Evolutionary conservation across 2,329 filamentous ascomycete genomes (phyloP).

Genomic region (Colletotrichum tanaceti): DNA sequence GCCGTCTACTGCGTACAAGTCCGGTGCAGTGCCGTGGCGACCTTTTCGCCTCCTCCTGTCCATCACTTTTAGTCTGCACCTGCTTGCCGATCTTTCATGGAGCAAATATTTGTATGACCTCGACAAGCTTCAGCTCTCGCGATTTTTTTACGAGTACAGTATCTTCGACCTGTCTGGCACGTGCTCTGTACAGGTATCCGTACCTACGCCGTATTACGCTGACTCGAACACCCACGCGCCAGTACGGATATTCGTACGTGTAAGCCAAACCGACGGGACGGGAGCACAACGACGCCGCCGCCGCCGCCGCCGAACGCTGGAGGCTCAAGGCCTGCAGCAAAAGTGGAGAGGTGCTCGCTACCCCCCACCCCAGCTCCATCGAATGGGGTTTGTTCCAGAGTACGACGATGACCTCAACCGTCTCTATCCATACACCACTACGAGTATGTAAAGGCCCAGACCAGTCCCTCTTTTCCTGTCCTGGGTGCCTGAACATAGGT

Average conservation of each 20-base stretch:
- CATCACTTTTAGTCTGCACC: conserved; percentile 3
- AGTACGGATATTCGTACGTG: no score
- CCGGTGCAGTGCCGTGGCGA: neutral
- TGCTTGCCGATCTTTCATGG: neutral
- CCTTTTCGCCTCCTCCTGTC: conserved; percentile 31
- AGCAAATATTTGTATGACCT: neutral
- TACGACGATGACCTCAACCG: conserved; percentile 27
- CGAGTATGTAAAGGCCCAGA: conserved; percentile 27
- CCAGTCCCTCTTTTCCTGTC: conserved; percentile 15
- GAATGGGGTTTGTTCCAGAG: conserved; percentile 37
- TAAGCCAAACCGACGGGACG: conserved; percentile 17
- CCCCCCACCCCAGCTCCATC: neutral
- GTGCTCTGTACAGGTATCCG: neutral
- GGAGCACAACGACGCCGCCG: conserved; percentile 10
- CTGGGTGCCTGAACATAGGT: no score
- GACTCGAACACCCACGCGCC: conserved; percentile 20
- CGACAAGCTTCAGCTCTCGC: neutral
- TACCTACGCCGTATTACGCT: neutral
- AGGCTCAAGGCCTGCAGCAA: no score
- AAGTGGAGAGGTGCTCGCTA: conserved; percentile 1
- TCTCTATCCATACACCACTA: no score
- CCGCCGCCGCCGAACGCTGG: conserved; percentile 13
- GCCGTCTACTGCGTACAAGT: no score
- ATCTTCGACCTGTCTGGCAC: conserved; percentile 21
- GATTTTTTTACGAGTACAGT: no score